Evolutionary conservation across 306 rosid genomes (phyloP).

Genomic region (Cucurbita maxima): DNA sequence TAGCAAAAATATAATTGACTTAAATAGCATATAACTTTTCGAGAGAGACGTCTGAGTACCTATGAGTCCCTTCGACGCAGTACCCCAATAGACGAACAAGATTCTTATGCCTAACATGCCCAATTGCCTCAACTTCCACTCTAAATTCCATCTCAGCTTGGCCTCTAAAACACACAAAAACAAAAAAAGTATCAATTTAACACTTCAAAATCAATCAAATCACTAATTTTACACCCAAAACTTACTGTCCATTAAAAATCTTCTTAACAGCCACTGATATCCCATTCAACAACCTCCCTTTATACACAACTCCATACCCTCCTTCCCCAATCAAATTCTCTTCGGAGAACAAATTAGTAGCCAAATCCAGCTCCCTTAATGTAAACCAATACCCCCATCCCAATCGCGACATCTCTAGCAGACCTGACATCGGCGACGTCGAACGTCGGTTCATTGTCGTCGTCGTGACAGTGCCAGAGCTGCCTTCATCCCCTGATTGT

Average conservation of each 20-base stretch:
- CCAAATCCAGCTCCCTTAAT: constrained; percentile 76
- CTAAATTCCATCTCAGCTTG: constrained; percentile 95
- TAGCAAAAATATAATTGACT: too few species aligned
- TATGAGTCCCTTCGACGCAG: constrained; percentile 81
- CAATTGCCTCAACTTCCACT: constrained; percentile 94
- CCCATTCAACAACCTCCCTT: constrained; percentile 72
- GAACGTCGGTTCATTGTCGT: constrained; percentile 39
- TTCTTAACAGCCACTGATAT: constrained; percentile 83
- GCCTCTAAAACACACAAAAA: constrained; percentile 29
- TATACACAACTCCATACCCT: constrained; percentile 88
- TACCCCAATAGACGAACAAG: constrained; percentile 90
- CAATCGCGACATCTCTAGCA: constrained; percentile 83
- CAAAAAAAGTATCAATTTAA: neutral
- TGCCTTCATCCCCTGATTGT: constrained; percentile 67
- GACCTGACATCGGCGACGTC: constrained; percentile 51
- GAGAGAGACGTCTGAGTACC: constrained; percentile 21
- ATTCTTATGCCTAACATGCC: constrained; percentile 91
- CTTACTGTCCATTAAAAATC: constrained; percentile 89
- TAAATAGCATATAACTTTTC: too few species aligned
- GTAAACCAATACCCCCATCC: constrained; percentile 99
- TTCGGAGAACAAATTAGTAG: constrained; percentile 64
- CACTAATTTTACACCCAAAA: neutral
- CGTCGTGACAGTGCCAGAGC: constrained; percentile 37
- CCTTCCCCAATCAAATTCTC: constrained; percentile 86
- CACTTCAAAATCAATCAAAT: neutral